Base-by-base conservation (phyloP, 257 asterid genomes). In the Knoxia roxburghii region DNA sequence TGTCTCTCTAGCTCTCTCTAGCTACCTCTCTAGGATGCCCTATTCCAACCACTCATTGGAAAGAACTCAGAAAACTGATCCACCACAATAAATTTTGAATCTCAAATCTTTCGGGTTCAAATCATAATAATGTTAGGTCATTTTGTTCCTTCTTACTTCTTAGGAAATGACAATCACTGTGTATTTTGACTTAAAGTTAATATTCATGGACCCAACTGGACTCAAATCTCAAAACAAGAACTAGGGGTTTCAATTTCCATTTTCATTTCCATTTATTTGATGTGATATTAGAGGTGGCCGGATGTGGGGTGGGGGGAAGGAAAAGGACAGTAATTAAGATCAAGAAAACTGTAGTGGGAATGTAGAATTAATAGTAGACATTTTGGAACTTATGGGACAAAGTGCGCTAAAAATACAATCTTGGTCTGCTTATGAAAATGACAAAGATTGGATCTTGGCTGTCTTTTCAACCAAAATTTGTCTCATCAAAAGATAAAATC, bases 1-100 rank as follows among this genome's bases (percentile, higher is more conserved):
- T 40, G 6, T 37, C 56, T n/a, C 33, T 29, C 41, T 37, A 9
- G 41, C 41, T 80, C 73, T 69, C 73, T 73, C 71, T 75, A n/a
- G n/a, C 68, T 40, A 10, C 37, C 56, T n/a, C 33, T 29, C 41
- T 37, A 45, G 27, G 56, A 11, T 7, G 21, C 45, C 51, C 64
- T 52, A n/a, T 64, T 71, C 69, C 75, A 61, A 69, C 68, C 53
- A 61, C 40, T 46, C 41, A 61, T 50, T 46, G 45, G 23, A 21
- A 26, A 46, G 5, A 21, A 45, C 17, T 48, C n/a, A n/a, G n/a
- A 37, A 9, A 43, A 59, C 18, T 26, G 41, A 70, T 24, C 7
- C 62, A 56, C 21, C 62, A 33, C 43, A 68, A 18, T 45, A 12
- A 68, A 68, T 64, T 39, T 26, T 40, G 20, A 10, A 18, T 1